These are phyloP conservation scores for Ensete ventricosum DNA, from an alignment of 176 grass and related monocot genomes.

Conservation along the genomic window DNA sequence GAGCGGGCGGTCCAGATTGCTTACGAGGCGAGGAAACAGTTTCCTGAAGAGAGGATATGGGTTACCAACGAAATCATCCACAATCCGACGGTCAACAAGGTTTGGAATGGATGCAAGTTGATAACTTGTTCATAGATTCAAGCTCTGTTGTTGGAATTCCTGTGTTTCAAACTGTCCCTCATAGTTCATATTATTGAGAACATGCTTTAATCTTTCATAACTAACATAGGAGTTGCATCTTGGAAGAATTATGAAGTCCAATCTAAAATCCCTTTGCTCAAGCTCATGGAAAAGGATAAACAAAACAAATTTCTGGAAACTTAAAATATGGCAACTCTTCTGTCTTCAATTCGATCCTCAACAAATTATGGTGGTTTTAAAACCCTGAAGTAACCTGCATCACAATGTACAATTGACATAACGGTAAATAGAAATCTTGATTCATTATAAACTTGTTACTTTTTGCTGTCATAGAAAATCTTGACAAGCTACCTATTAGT, in stretches of 20 bases:
- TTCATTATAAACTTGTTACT: too few species aligned
- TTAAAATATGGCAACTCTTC: too few species aligned
- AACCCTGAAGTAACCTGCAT: not conserved
- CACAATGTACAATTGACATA: not conserved
- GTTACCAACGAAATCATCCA: slow-evolving; percentile 99
- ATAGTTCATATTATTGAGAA: not conserved
- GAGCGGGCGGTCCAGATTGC: slow-evolving; percentile 98
- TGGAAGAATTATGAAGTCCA: too few species aligned
- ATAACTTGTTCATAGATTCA: not conserved
- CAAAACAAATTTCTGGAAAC: not conserved
- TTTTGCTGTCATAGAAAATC: too few species aligned
- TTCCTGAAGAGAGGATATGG: slow-evolving; percentile 89
- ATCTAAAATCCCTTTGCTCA: not conserved
- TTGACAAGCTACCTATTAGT: too few species aligned
- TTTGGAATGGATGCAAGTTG: not conserved
- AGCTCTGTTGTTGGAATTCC: not conserved
- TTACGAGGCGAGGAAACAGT: slow-evolving; percentile 99
- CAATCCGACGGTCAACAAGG: slow-evolving; percentile 97
- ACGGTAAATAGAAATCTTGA: not conserved
- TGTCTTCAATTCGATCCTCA: not conserved
- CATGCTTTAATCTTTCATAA: too few species aligned
- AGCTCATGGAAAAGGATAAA: not conserved
- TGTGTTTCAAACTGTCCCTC: not conserved
- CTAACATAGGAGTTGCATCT: too few species aligned
- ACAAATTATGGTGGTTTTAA: not conserved